Base-by-base conservation (phyloP, 2,329 filamentous ascomycete genomes). In the Cercospora sojina region DNA sequence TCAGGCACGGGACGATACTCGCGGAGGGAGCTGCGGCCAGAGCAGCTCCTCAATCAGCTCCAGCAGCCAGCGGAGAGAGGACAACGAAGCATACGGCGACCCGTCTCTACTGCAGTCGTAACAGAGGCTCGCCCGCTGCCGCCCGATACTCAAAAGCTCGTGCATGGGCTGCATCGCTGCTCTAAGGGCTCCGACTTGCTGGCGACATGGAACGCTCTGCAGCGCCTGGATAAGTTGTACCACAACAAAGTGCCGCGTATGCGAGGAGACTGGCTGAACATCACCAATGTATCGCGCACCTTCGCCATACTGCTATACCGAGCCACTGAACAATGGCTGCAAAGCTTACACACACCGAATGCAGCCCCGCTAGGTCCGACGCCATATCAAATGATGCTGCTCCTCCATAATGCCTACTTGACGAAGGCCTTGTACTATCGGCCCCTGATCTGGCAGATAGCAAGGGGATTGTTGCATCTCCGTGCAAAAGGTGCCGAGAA, bases 1-100 rank as follows among this genome's bases (percentile, higher is more conserved):
- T n/a, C 51, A 56, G 62, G 64, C 18, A 53, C 47, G 41, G 71
- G 70, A 43, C 65, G 71, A 63, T 73, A 73, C 59, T 73, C 70
- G 16, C 58, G 71, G 18, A 59, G 51, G 38, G 59, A 68, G 56
- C 61, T 74, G 60, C 59, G 56, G 38, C 72, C 72, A 7, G 65
- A 72, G 59, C 62, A 71, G 53, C 61, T 72, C 20, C 60, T 73
- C 59, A 43, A 64, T 38, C 63, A 71, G 62, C 59, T 73, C 20
- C 57, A 66, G 25, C 47, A 29, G 27, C 20, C 47, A 16, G 23
- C 16, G 25, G 38, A 23, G 31, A 47, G 32, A 38, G 16, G 20
- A 27, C 58, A 60, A 27, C 18, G 31, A 23, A 43, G n/a, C 16
- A 38, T 25, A 38, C 57, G 41, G 3, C 58, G 35, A n/a, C 35